These are phyloP conservation scores for Neoconidiobolus thromboides DNA, from an alignment of 371 early-diverging fungal genomes.

Conservation along the genomic window DNA sequence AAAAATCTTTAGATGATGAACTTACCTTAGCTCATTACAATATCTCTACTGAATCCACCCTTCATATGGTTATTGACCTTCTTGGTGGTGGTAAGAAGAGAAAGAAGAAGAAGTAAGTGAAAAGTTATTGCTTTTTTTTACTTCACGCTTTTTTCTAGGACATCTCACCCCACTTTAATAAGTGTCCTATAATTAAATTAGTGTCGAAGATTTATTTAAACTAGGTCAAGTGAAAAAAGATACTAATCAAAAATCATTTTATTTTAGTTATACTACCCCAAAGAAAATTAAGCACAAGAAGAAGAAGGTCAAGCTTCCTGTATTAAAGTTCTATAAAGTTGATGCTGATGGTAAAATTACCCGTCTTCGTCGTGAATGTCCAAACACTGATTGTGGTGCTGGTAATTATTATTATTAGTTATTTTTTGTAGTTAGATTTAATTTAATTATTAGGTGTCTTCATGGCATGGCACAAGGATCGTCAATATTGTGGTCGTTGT, in stretches of 20 bases:
- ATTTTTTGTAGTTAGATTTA: constrained; percentile 26
- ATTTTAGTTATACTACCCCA: constrained; percentile 79
- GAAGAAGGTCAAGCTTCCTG: constrained; percentile 93
- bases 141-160: constrained; percentile 6
- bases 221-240: neutral
- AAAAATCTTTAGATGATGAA: constrained; percentile 91
- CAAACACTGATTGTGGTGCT: constrained; percentile 86
- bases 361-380: constrained; percentile 94
- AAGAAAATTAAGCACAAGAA: constrained; percentile 98
- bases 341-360: constrained; percentile 92
- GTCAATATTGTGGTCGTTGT: constrained; percentile 80
- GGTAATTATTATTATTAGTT: constrained; percentile 35
- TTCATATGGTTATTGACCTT: constrained; percentile 69
- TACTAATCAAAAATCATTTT: neutral
- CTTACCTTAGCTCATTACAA: constrained; percentile 71
- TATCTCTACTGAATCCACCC: constrained; percentile 67
- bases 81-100: constrained; percentile 95
- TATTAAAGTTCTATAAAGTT: constrained; percentile 96
- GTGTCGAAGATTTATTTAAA: neutral
- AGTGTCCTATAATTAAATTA: neutral
- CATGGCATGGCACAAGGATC: constrained; percentile 91
- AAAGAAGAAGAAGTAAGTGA: constrained; percentile 76
- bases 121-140: too few species aligned
- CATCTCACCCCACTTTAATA: constrained; percentile 1
- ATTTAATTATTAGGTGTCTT: constrained; percentile 57